These are phyloP conservation scores for Aureobasidium sp. DNA, from an alignment of 2,329 filamentous ascomycete species.

Conservation along the genomic window DNA sequence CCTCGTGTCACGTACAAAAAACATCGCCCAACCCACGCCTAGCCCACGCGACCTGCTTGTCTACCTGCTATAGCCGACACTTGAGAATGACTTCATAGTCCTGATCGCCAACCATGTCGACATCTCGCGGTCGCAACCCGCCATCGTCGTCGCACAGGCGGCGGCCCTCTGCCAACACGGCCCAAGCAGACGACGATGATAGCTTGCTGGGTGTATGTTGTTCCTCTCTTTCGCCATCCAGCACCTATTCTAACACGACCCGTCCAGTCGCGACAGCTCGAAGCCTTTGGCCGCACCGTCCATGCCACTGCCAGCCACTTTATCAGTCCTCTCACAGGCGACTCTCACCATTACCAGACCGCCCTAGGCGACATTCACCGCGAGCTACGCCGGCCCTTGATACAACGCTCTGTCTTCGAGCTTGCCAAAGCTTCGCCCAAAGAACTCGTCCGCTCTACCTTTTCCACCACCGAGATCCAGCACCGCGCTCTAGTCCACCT, in stretches of 20 bases:
- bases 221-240: not conserved
- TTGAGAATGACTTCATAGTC: constrained; percentile 2
- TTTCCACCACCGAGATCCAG: constrained; percentile 88
- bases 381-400: constrained; percentile 72
- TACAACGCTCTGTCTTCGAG: constrained; percentile 86
- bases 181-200: constrained; percentile 15
- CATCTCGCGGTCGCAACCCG: constrained; percentile 3
- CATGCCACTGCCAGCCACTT: constrained; percentile 88
- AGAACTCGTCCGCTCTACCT: constrained; percentile 83
- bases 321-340: constrained; percentile 49
- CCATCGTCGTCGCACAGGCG: constrained; percentile 9
- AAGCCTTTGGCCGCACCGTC: constrained; percentile 90
- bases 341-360: constrained; percentile 66
- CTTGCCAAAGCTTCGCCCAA: constrained; percentile 88
- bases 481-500: constrained; percentile 84
- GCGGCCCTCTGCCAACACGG: not conserved
- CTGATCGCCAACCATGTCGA: not conserved
- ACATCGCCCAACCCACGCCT: not conserved
- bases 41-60: not conserved
- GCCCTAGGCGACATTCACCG: constrained; percentile 86
- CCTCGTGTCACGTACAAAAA: not conserved
- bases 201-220: constrained; percentile 15
- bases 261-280: constrained; percentile 70
- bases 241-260: not conserved
- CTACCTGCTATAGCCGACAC: not conserved